phyloP scores from a whole-genome alignment of 2,329 filamentous ascomycete species.

The Talaromyces sp. region DNA sequence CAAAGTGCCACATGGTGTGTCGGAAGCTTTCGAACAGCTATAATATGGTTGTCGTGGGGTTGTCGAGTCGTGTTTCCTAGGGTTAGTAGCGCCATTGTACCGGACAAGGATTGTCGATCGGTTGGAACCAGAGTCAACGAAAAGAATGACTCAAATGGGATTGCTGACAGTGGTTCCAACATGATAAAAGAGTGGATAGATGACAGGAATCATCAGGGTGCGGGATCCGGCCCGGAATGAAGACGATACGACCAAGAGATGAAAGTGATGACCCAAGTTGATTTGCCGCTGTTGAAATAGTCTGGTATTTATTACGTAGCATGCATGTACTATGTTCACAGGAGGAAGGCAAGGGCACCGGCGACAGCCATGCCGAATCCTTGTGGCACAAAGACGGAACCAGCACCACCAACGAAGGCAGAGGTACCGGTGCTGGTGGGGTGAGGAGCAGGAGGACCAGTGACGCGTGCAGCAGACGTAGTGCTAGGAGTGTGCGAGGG shows the following conservation, averaged over 20 bases:
- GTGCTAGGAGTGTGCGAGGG: neutral
- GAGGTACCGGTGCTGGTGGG: neutral
- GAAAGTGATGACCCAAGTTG: neutral
- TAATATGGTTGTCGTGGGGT: neutral
- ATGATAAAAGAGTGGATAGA: slow-evolving; percentile 7
- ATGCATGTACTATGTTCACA: slow-evolving; percentile 6
- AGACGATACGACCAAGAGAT: slow-evolving; percentile 1
- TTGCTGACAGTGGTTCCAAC: neutral
- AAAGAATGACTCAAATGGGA: neutral
- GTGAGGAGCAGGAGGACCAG: neutral
- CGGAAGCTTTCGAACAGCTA: neutral
- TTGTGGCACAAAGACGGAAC: neutral
- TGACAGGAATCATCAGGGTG: slow-evolving; percentile 7
- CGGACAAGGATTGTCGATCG: neutral
- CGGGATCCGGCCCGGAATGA: slow-evolving; percentile 2
- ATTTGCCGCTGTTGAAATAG: neutral
- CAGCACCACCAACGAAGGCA: slow-evolving; percentile 8
- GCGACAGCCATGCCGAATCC: slow-evolving; percentile 8
- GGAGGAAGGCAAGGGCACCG: slow-evolving; percentile 11
- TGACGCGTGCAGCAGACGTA: neutral
- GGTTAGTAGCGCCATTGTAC: neutral
- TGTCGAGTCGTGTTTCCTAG: neutral
- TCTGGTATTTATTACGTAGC: neutral
- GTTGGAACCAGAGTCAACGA: neutral
- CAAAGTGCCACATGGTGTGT: neutral